Conservation (phyloP, 2,329 filamentous ascomycete species). For the Exophiala aquamarina region DNA sequence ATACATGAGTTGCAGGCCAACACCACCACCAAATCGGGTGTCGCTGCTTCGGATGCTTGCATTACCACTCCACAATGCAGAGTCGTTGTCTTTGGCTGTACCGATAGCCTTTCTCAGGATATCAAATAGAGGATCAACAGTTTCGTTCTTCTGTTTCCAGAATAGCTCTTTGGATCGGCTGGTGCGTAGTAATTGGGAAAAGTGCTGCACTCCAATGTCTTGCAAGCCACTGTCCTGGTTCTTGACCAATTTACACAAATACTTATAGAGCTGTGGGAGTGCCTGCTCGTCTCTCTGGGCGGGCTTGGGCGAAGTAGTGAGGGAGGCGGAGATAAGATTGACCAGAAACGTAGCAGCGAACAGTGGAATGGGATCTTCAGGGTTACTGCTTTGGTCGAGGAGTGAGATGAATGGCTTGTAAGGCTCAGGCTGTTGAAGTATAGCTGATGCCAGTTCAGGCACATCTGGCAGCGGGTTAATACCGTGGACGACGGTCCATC, state of each 20-base stretch:
- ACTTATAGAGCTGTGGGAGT: slow-evolving; percentile 78
- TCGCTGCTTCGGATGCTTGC: slow-evolving; percentile 65
- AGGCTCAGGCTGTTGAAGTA: slow-evolving; percentile 69
- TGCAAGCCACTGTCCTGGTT: slow-evolving; percentile 86
- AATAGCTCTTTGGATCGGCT: slow-evolving; percentile 75
- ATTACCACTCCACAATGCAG: slow-evolving; percentile 52
- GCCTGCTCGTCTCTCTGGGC: slow-evolving; percentile 68
- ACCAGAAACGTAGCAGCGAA: slow-evolving; percentile 86
- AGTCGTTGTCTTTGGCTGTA: slow-evolving; percentile 68
- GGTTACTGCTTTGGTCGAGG: slow-evolving; percentile 77
- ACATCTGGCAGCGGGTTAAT: slow-evolving; percentile 59
- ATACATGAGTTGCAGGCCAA: slow-evolving; percentile 90
- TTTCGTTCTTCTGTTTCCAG: slow-evolving; percentile 88
- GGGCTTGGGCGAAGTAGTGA: slow-evolving; percentile 61
- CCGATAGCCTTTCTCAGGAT: slow-evolving; percentile 76
- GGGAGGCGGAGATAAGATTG: slow-evolving; percentile 67
- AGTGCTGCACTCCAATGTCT: slow-evolving; percentile 91
- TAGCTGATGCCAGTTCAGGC: slow-evolving; percentile 71
- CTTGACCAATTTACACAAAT: slow-evolving; percentile 80
- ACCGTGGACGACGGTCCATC: slow-evolving; percentile 1
- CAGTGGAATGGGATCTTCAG: slow-evolving; percentile 83
- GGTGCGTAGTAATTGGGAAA: slow-evolving; percentile 79
- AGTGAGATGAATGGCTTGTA: slow-evolving; percentile 81
- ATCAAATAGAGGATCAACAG: slow-evolving; percentile 74
- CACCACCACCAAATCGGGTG: slow-evolving; percentile 65